Evolutionary conservation across 345 rosid species (phyloP).

Genomic region (Aquilaria sinensis): DNA sequence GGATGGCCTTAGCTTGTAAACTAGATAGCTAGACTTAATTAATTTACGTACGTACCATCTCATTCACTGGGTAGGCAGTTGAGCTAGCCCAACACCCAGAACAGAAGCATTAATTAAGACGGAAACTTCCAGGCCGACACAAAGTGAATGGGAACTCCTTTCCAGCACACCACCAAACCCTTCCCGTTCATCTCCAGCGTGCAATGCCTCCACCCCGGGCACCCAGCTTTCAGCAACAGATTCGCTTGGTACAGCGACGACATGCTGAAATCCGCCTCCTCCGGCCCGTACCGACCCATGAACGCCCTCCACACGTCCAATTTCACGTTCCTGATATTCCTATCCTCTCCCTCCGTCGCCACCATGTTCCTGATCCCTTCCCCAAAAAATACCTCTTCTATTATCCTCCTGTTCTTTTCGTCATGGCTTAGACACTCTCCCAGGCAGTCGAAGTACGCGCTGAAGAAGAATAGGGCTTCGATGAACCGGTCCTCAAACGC

Average conservation of each 20-base stretch:
- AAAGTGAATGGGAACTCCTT: slow-evolving; percentile 38
- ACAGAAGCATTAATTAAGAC: not conserved
- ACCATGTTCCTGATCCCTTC: slow-evolving; percentile 28
- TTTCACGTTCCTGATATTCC: slow-evolving; percentile 32
- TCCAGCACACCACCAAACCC: slow-evolving; percentile 39
- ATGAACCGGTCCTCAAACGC: slow-evolving; percentile 34
- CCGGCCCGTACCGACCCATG: slow-evolving; percentile 31
- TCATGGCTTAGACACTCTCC: slow-evolving; percentile 27
- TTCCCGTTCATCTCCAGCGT: slow-evolving; percentile 29
- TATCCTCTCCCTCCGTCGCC: slow-evolving; percentile 35
- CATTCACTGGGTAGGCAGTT: no score
- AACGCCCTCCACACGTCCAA: slow-evolving; percentile 43
- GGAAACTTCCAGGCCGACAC: slow-evolving; percentile 43
- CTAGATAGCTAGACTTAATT: no score
- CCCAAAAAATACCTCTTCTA: slow-evolving; percentile 20
- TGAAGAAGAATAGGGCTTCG: slow-evolving; percentile 32
- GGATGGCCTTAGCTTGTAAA: no score
- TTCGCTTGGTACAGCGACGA: slow-evolving; percentile 33
- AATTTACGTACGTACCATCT: no score
- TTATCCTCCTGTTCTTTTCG: slow-evolving; percentile 15
- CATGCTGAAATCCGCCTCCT: slow-evolving; percentile 32
- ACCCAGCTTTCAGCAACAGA: slow-evolving; percentile 20
- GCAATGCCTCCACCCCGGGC: slow-evolving; percentile 25
- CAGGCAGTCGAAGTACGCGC: slow-evolving; percentile 37
- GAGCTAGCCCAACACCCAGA: no score